Evolutionary conservation across 176 grass and related monocot genomes (phyloP).

Genomic region (Aegilops speltoides): DNA sequence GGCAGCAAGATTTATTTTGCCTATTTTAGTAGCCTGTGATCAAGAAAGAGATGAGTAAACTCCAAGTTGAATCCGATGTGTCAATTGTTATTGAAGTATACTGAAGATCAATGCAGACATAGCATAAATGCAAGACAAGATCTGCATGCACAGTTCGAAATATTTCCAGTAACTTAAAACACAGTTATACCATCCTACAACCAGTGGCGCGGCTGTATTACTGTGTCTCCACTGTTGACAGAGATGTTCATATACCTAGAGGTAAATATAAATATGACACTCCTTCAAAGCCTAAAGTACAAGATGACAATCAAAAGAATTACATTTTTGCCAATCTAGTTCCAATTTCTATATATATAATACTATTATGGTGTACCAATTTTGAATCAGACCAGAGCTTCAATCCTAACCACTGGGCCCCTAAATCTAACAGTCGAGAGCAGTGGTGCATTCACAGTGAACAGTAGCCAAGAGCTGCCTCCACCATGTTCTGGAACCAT

Average conservation of each 20-base stretch:
- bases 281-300: background rate
- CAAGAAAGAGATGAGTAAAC: conserved; percentile 26
- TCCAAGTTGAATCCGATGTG: conserved; percentile 1
- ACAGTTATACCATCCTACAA: background rate
- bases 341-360: background rate
- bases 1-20: conserved; percentile 99
- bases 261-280: background rate
- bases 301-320: background rate
- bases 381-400: background rate
- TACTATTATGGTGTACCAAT: background rate
- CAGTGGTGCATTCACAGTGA: background rate
- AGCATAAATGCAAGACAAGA: conserved; percentile 14
- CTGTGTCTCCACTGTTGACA: background rate
- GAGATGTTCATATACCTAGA: background rate
- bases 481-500: no score
- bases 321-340: background rate
- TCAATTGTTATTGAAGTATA: background rate
- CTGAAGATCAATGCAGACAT: background rate
- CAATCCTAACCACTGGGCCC: background rate
- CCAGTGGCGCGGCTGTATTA: background rate
- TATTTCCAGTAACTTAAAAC: conserved; percentile 7
- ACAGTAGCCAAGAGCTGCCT: background rate
- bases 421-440: background rate
- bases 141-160: background rate
- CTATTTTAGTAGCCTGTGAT: conserved; percentile 91